Percentiles rank a stretch among this genome's conserved stretches.
Conservation (phyloP, 2,329 filamentous ascomycete genomes). For the Didymella lethalis region DNA sequence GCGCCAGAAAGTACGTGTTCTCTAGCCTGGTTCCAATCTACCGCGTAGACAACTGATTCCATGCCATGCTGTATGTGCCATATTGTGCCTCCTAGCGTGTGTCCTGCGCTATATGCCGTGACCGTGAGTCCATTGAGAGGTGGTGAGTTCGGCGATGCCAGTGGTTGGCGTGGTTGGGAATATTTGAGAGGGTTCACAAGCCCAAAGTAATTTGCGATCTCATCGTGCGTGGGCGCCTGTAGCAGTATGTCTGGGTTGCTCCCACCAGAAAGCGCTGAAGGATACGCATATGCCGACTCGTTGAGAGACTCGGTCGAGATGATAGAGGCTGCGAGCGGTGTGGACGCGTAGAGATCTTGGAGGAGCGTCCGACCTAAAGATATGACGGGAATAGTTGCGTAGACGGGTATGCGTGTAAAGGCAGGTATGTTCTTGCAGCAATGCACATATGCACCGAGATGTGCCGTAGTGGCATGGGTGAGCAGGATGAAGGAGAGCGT, state of each 20-base stretch:
- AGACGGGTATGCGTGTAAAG: conserved; percentile 91
- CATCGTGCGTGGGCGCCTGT: conserved; percentile 79
- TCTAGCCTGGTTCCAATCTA: conserved; percentile 97
- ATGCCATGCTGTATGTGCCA: conserved; percentile 98
- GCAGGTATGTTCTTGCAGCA: conserved; percentile 96
- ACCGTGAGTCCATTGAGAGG: conserved; percentile 90
- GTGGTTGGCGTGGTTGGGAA: conserved; percentile 91
- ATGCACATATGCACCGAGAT: conserved; percentile 92
- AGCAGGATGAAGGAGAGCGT: conserved; percentile 93
- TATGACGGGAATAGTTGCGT: conserved; percentile 92
- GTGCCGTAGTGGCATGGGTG: conserved; percentile 89
- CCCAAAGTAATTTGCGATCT: conserved; percentile 92
- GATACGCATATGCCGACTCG: conserved; percentile 62
- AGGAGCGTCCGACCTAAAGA: conserved; percentile 88
- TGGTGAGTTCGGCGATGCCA: conserved; percentile 85
- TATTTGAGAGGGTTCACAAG: conserved; percentile 93
- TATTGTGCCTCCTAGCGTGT: conserved; percentile 95
- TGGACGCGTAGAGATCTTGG: conserved; percentile 91
- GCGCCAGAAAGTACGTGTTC: conserved; percentile 95
- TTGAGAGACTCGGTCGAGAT: conserved; percentile 77
- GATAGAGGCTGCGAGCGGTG: conserved; percentile 84
- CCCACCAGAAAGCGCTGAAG: conserved; percentile 61
- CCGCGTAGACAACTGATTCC: conserved; percentile 96
- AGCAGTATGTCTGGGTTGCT: conserved; percentile 62
- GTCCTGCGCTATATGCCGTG: conserved; percentile 95